These are phyloP conservation scores for Aspergillus udagawae DNA, from an alignment of 2,329 filamentous ascomycete species.

Conservation along the genomic window DNA sequence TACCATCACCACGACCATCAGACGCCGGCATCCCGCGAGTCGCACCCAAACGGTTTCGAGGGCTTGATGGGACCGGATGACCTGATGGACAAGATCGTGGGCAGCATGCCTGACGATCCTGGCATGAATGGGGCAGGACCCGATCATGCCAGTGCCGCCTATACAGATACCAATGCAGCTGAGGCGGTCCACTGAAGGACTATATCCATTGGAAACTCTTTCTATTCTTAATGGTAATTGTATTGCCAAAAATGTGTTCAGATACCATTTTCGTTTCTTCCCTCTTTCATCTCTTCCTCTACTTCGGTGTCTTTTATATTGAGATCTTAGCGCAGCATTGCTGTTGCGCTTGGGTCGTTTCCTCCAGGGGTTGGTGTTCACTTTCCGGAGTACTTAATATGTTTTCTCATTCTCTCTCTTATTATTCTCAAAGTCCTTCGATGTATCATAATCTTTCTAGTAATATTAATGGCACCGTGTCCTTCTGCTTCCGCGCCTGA, in stretches of 20 bases:
- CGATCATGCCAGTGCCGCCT: slow-evolving; percentile 28
- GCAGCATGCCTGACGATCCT: slow-evolving; percentile 29
- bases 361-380: neutral
- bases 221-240: slow-evolving; percentile 28
- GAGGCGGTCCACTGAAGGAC: slow-evolving; percentile 26
- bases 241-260: slow-evolving; percentile 7
- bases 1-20: slow-evolving; percentile 29
- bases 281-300: slow-evolving; percentile 1
- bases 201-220: slow-evolving; percentile 6
- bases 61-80: slow-evolving; percentile 32
- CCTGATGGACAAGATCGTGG: slow-evolving; percentile 36
- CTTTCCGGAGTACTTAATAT: neutral
- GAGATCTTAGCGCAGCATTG: neutral
- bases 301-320: slow-evolving; percentile 4
- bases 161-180: slow-evolving; percentile 28
- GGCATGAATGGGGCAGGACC: slow-evolving; percentile 33
- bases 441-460: neutral
- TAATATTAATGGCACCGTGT: neutral
- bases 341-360: neutral
- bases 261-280: slow-evolving; percentile 1
- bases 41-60: slow-evolving; percentile 31
- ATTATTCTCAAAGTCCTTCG: neutral
- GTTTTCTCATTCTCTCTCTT: neutral
- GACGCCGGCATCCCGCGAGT: slow-evolving; percentile 28
- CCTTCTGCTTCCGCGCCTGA: neutral